Percentiles rank a stretch among this genome's conserved stretches.
Evolutionary conservation across 441 rosid species (phyloP).

Genomic region (Corymbia calophylla): DNA sequence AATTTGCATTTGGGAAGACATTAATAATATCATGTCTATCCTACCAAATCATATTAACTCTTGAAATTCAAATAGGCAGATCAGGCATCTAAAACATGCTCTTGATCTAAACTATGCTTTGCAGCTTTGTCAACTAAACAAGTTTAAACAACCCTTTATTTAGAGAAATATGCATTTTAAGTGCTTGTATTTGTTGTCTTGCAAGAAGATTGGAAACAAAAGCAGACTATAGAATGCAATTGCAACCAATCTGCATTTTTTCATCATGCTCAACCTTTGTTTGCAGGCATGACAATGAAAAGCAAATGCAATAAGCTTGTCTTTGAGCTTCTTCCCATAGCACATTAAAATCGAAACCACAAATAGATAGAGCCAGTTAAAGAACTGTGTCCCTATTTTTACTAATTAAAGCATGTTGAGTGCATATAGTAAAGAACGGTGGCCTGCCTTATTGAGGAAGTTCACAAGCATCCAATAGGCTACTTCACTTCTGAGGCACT

Average conservation of each 20-base stretch:
- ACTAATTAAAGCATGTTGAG: neutral
- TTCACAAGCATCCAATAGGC: slow-evolving; percentile 48
- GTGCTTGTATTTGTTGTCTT: neutral
- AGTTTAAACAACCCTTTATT: neutral
- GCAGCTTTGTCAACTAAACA: neutral
- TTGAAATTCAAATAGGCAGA: neutral
- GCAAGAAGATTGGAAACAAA: neutral
- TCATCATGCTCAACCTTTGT: neutral
- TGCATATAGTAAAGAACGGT: neutral
- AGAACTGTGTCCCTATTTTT: too few species aligned
- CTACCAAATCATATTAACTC: neutral
- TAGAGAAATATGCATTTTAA: neutral
- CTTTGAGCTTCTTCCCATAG: neutral
- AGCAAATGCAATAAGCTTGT: neutral
- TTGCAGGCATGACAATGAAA: neutral
- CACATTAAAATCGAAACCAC: neutral
- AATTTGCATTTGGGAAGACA: neutral
- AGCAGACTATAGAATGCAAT: neutral
- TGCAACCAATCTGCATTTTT: neutral
- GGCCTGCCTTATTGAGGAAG: slow-evolving; percentile 60
- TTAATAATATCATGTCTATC: neutral
- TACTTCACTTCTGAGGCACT: slow-evolving; percentile 51
- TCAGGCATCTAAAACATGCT: neutral
- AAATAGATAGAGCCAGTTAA: neutral
- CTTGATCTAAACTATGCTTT: neutral